These are phyloP conservation scores for Ganoderma boninense DNA, from an alignment of 1,284 basidiomycete species.

Conservation along the genomic window DNA sequence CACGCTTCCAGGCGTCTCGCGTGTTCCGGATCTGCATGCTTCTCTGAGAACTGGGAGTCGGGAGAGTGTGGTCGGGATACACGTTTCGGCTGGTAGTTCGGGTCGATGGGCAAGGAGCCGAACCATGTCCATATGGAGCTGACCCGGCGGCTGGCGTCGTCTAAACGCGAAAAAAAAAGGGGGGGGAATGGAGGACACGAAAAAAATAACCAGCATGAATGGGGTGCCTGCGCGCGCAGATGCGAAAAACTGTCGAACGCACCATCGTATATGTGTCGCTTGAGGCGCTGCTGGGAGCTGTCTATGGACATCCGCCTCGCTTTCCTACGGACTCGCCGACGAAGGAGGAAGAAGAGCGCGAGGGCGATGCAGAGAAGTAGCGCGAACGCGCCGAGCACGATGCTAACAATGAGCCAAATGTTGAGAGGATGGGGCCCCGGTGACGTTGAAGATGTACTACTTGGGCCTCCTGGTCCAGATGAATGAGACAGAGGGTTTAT, in stretches of 20 bases:
- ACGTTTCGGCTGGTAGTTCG: background rate
- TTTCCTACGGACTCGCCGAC: background rate
- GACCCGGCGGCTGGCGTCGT: background rate
- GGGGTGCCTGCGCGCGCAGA: background rate
- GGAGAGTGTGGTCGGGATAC: background rate
- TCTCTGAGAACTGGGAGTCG: background rate
- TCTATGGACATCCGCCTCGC: background rate
- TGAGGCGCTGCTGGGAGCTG: background rate
- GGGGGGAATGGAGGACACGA: background rate
- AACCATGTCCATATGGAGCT: slow-evolving; percentile 2
- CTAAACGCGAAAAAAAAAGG: background rate
- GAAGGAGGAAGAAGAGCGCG: background rate
- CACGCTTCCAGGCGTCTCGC: too few relatives aligned
- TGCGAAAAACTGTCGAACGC: background rate
- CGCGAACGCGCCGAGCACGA: background rate
- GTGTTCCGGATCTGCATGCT: too few relatives aligned
- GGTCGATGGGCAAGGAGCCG: background rate
- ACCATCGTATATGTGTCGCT: background rate
- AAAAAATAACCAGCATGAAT: too few relatives aligned
- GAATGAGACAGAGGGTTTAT: too few relatives aligned
- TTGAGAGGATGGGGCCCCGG: too few relatives aligned
- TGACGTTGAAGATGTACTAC: background rate
- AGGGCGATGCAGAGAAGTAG: background rate
- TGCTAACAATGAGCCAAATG: background rate
- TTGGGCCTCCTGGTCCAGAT: too few relatives aligned